These are phyloP conservation scores for Xylaria scruposa DNA, from an alignment of 495 filamentous ascomycete species.

Conservation along the genomic window DNA sequence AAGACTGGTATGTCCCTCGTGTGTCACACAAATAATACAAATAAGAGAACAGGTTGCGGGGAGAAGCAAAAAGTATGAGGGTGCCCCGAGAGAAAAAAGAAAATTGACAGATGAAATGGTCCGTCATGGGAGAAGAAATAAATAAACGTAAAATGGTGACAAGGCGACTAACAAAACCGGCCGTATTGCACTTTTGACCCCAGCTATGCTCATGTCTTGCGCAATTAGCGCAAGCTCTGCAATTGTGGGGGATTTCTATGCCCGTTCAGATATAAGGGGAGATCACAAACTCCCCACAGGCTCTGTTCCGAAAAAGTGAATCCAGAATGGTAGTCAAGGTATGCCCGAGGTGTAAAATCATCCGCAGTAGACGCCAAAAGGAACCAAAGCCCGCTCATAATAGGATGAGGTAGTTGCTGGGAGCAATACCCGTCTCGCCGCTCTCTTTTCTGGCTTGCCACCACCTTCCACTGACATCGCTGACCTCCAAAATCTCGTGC, in stretches of 20 bases:
- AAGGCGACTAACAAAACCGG: constrained; percentile 31
- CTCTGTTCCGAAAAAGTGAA: constrained; percentile 19
- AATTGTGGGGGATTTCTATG: constrained; percentile 32
- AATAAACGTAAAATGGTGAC: constrained; percentile 37
- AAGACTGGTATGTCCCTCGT: constrained; percentile 26
- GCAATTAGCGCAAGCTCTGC: constrained; percentile 23
- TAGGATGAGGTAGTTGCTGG: constrained; percentile 96
- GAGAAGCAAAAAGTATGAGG: constrained; percentile 17
- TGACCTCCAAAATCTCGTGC: constrained; percentile 95
- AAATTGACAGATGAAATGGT: constrained; percentile 38
- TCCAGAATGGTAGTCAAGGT: constrained; percentile 29
- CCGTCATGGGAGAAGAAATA: constrained; percentile 42
- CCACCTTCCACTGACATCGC: constrained; percentile 96
- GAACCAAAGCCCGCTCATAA: constrained; percentile 63
- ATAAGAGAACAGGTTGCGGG: constrained; percentile 30
- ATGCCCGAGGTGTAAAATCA: constrained; percentile 34
- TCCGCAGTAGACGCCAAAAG: constrained; percentile 31
- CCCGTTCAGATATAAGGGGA: constrained; percentile 38
- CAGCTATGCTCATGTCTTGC: constrained; percentile 39
- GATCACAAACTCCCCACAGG: constrained; percentile 12
- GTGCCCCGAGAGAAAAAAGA: constrained; percentile 25
- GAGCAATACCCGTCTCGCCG: constrained; percentile 96
- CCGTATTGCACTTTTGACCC: constrained; percentile 40
- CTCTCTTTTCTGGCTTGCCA: constrained; percentile 97
- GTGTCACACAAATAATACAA: constrained; percentile 31